Base-by-base conservation (phyloP, 768 basidiomycete species). In the Phlebiopsis gigantea region DNA sequence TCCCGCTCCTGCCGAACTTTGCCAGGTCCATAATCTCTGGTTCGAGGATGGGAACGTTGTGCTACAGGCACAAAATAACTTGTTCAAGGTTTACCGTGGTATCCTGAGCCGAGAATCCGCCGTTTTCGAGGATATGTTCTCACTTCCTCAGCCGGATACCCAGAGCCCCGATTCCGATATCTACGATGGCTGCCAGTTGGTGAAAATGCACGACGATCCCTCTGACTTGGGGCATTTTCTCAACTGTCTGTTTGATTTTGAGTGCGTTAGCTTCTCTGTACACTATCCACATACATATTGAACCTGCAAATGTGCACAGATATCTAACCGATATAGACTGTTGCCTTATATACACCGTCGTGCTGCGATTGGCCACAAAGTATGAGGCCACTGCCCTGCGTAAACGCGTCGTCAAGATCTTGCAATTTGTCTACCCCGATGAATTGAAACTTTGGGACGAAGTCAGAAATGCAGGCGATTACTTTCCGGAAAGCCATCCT, bases 41-140 rank as follows among this genome's bases (percentile, higher is more conserved):
- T 67, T 65, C 31, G 56, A 61, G 8, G 70, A 71, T 51, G 64
- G 70, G 4, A 65, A 56, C 24, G 56, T 70, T 24, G 59, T 70
- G 21, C 39, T 71, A 1, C 49, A 63, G 29, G 66, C 68, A 6
- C 58, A 60, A 9, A 52, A 60, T 21, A 62, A 54, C 10, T 57
- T 60, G 3, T 72, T 65, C 57, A 61, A 63, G 8, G 65, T 72
- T 24, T 67, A 63, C 46, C 49, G 56, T 6, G 64, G 62, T 9
- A 39, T 69, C 21, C 58, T 72, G 14, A 28, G 63, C 21, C 44
- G 51, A 12, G 59, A 63, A 9, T 68, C 68, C 3, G 47, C 64
- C 0, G 55, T 72, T 8, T 57, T 57, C 22, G 12, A 15, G 15
- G 30, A 31, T 28, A 30, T 57, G 29, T 50, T 57, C 30, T 48